Percentiles rank a stretch among this genome's conserved stretches.
Evolutionary conservation across 2,329 filamentous ascomycete genomes (phyloP).

Genomic region (Malbranchea zuffiana): DNA sequence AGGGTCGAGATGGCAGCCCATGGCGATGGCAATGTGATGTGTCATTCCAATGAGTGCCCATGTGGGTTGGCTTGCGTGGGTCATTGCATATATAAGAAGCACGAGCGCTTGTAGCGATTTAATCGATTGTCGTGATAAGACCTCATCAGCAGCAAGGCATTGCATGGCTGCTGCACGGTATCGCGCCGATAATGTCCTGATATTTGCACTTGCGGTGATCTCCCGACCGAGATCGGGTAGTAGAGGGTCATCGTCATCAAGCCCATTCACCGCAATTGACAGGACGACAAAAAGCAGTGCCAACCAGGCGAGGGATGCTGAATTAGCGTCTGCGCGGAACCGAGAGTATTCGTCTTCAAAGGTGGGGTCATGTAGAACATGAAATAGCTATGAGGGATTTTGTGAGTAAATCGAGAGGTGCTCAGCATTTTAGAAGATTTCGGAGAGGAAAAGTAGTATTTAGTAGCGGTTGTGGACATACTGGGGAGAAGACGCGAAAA

Average conservation of each 20-base stretch:
- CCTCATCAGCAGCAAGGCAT: constrained; percentile 31
- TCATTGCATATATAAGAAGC: constrained; percentile 30
- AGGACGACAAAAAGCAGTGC: constrained; percentile 31
- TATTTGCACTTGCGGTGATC: constrained; percentile 27
- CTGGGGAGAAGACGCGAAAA: constrained; percentile 31
- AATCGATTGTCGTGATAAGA: constrained; percentile 31
- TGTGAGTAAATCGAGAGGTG: background rate
- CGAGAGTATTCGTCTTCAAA: constrained; percentile 31
- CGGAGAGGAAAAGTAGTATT: background rate
- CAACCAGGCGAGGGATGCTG: constrained; percentile 30
- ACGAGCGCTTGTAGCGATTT: constrained; percentile 32
- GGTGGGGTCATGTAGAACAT: constrained; percentile 33
- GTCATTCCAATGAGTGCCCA: constrained; percentile 34
- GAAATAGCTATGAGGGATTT: constrained; percentile 23
- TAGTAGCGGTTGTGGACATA: constrained; percentile 16
- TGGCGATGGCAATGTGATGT: constrained; percentile 31
- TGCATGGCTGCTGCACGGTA: constrained; percentile 30
- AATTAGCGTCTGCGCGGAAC: constrained; percentile 27
- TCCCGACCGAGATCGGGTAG: constrained; percentile 30
- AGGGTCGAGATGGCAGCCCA: constrained; percentile 35
- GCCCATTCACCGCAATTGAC: constrained; percentile 29
- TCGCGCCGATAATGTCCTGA: constrained; percentile 27
- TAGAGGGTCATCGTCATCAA: constrained; percentile 28
- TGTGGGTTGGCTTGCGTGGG: constrained; percentile 26
- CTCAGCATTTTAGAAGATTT: too few species aligned